These are phyloP conservation scores for Kwoniella sp. DNA, from an alignment of 768 basidiomycete genomes.

Conservation along the genomic window DNA sequence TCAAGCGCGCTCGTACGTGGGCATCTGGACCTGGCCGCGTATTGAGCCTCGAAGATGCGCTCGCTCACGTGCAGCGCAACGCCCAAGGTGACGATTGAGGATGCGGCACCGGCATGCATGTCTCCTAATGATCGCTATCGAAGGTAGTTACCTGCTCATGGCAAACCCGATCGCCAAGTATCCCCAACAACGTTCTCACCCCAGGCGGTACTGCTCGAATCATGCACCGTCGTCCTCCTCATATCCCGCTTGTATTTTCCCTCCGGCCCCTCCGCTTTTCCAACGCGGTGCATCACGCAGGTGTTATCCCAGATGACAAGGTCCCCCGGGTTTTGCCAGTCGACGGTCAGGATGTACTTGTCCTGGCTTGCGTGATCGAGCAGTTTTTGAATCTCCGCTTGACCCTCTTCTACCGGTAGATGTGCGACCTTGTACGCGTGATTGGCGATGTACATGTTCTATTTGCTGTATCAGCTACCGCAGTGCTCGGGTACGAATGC, in stretches of 20 bases:
- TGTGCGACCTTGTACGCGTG: slow-evolving; percentile 34
- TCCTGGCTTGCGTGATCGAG: slow-evolving; percentile 5
- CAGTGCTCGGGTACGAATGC: background rate
- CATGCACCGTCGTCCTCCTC: slow-evolving; percentile 22
- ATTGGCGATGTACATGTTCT: slow-evolving; percentile 30
- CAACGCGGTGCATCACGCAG: slow-evolving; percentile 16
- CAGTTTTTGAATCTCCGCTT: slow-evolving; percentile 7
- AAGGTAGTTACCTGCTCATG: no score
- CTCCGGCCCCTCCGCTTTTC: slow-evolving; percentile 9
- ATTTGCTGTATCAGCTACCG: background rate
- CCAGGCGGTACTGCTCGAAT: slow-evolving; percentile 18
- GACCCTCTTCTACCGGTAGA: slow-evolving; percentile 21
- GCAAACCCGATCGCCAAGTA: slow-evolving; percentile 22
- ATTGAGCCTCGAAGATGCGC: no score
- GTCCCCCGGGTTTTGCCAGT: slow-evolving; percentile 17
- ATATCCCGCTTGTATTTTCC: slow-evolving; percentile 22
- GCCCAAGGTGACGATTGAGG: no score
- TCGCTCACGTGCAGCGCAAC: no score
- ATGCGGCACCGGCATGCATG: no score
- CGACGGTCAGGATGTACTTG: slow-evolving; percentile 8
- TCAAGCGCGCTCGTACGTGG: no score
- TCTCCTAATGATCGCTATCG: no score
- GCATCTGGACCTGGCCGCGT: no score
- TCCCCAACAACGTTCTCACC: slow-evolving; percentile 32
- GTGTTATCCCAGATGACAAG: slow-evolving; percentile 26